Base-by-base conservation (phyloP, 768 basidiomycete genomes). In the Leccinellum rugosiceps region DNA sequence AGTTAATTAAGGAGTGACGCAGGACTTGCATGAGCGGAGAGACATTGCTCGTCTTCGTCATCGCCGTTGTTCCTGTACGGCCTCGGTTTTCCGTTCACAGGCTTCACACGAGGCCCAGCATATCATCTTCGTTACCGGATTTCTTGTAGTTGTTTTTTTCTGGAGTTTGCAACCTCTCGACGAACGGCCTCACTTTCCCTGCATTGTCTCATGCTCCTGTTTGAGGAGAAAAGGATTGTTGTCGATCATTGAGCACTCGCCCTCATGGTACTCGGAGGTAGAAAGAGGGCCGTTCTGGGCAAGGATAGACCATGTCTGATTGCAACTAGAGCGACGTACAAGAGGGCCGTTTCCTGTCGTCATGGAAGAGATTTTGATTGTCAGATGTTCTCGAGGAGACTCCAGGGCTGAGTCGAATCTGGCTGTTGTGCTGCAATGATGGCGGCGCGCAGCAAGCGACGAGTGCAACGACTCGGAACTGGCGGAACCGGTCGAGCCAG, bases 101-200 rank as follows among this genome's bases (percentile, higher is more conserved):
- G 48, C 47, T 71, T 68, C 10, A 60, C 49, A 11, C 2, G 21
- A 60, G 50, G 23, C 70, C 65, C 1, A 44, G 61, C 6, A 52
- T 6, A 23, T 76, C 80, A 15, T 77, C 76, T 26, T 82, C 81
- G 53, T 74, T 75, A 17, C 68, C 72, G 8, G 74, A 76, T 69
- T 85, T 82, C 9, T 66, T 69, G 66, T 83, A 83, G 7, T 60
- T 67, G 32, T 61, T 72, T 66, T 72, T 66, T 68, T 77, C 35
- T 61, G 63, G 15, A 78, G 63, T 26, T 54, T 77, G 31, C 83
- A 72, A 15, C 84, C 83, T 31, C 78, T 66, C 21, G 41, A 61
- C 0, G 77, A 63, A n/a, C 51, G 68, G 14, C 48, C 57, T 63
- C 63, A 74, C 9, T 56, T n/a, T 4, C 50, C 49, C 21, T 43